Base-by-base conservation (phyloP, 2,329 filamentous ascomycete genomes). In the Botrytis pseudocinerea region DNA sequence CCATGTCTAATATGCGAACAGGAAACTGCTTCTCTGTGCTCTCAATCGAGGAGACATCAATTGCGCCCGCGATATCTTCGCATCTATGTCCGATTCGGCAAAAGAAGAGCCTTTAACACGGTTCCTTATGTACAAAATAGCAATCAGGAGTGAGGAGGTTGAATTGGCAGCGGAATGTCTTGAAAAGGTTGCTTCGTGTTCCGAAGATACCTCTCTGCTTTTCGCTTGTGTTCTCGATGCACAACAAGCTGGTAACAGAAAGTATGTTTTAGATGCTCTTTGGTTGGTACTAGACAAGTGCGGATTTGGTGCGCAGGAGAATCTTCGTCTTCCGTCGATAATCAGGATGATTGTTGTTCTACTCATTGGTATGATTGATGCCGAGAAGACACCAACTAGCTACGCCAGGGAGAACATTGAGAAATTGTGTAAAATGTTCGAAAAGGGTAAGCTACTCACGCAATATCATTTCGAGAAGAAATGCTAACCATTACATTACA, bases 221-320 rank as follows among this genome's bases (percentile, higher is more conserved):
- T 94, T 95, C 76, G 92, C 93, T 1, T 97, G 94, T 77, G 88
- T 93, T 35, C 83, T 93, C 42, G 93, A 97, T 80, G 92, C 93
- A 4, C 90, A 94, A 68, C 85, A 89, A 75, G 83, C 84, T 0
- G 89, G 90, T 0, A 88, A 93, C 74, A 90, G 87, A 69, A 75
- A 83, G 0, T 89, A 91, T 75, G 88, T 90, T 2, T 82, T 91
- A 20, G 80, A 84, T 44, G 87, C 88, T 18, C 80, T 95, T 64
- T 87, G 88, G 76, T 84, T 86, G 73, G 83, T 94, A 1, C 82
- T 92, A 22, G 85, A 89, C 42, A 87, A 86, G 70, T 85, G 86
- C 73, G 84, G 88, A 38, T 84, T 85, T 69, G 82, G 79, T 63
- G 80, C 83, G 8, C 83, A 87, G 2, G 80, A 83, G 35, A 83